Conservation (phyloP, 257 asterid genomes). For the Solanum bukasovii region DNA sequence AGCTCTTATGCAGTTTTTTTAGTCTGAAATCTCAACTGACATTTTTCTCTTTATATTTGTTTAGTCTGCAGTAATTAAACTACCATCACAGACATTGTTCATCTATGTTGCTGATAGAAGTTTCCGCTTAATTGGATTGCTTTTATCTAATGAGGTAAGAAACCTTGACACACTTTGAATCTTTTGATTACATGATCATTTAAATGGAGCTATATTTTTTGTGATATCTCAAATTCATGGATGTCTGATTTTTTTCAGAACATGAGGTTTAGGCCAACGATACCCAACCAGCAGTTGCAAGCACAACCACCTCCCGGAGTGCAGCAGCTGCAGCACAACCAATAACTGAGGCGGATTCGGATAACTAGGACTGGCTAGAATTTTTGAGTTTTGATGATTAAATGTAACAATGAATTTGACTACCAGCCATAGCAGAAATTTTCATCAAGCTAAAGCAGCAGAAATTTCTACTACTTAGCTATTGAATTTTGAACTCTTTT, state of each 20-base stretch:
- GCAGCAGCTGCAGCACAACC: slow-evolving; percentile 14
- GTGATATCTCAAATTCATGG: background rate
- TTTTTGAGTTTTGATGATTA: slow-evolving; percentile 4
- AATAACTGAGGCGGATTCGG: slow-evolving; percentile 33
- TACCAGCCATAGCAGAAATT: background rate
- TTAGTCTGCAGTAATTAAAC: slow-evolving; percentile 87
- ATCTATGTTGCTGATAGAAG: slow-evolving; percentile 79
- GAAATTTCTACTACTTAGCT: background rate
- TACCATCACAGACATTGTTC: slow-evolving; percentile 81
- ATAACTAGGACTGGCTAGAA: slow-evolving; percentile 40
- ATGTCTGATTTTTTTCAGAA: slow-evolving; percentile 16
- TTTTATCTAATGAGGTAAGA: slow-evolving; percentile 75
- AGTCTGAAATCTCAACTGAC: background rate
- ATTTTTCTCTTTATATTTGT: background rate
- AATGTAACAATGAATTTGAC: background rate
- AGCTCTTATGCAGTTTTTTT: background rate
- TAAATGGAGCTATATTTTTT: background rate
- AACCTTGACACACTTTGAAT: background rate
- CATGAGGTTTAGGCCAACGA: slow-evolving; percentile 63
- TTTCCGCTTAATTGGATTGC: slow-evolving; percentile 78
- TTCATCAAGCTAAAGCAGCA: background rate
- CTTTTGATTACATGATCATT: background rate
- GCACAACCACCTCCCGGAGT: slow-evolving; percentile 9
- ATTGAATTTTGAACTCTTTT: background rate
- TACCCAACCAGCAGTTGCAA: slow-evolving; percentile 38